phyloP scores from a whole-genome alignment of 495 filamentous ascomycete genomes.

The Jackrogersella multiformis region DNA sequence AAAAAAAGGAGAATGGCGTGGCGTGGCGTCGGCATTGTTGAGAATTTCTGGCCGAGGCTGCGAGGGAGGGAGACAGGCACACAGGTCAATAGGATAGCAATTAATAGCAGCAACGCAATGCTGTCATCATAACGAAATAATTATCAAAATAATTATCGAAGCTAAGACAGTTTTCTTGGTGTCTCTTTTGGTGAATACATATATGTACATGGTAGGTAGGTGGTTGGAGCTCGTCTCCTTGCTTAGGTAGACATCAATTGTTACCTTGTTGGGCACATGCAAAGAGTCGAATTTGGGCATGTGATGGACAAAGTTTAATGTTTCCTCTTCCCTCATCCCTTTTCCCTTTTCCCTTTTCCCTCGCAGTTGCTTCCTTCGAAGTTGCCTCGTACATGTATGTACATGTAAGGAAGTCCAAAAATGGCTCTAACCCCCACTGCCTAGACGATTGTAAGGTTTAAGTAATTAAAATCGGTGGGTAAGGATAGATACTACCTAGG shows the following conservation, averaged over 20 bases:
- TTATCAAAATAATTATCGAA: background rate
- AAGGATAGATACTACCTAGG: slow-evolving; percentile 2
- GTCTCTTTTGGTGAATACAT: background rate
- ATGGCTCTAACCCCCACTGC: slow-evolving; percentile 32
- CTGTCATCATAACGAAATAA: background rate
- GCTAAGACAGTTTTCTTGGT: background rate
- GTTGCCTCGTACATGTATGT: background rate
- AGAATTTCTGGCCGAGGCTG: background rate
- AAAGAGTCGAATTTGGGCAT: slow-evolving; percentile 1
- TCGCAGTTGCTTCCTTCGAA: background rate
- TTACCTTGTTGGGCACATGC: slow-evolving; percentile 22
- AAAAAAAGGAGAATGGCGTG: background rate
- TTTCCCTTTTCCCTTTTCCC: no score
- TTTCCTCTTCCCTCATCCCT: no score
- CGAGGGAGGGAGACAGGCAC: no score
- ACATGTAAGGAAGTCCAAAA: slow-evolving; percentile 26
- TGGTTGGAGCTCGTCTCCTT: background rate
- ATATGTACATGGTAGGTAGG: background rate
- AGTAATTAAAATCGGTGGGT: slow-evolving; percentile 2
- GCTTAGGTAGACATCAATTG: background rate
- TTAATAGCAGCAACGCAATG: no score
- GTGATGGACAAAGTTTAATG: slow-evolving; percentile 16
- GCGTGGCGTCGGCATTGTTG: background rate
- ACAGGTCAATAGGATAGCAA: no score
- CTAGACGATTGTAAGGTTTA: background rate